phyloP scores from a whole-genome alignment of 441 rosid species.

The Corymbia citriodora region DNA sequence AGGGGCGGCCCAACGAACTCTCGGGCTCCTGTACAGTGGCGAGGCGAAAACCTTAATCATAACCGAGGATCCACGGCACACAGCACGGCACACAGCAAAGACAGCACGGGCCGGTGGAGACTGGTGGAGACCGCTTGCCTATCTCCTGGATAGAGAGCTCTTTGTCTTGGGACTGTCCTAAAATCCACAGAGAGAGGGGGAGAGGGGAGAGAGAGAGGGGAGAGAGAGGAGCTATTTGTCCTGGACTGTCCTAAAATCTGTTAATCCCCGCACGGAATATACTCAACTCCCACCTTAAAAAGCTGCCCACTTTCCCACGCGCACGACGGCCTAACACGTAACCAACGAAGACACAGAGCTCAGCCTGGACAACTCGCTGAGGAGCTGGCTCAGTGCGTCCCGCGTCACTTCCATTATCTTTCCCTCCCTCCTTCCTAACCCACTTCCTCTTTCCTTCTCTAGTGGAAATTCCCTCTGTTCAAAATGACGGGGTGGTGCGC shows the following conservation, averaged over 20 bases:
- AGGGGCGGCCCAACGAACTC: too few relatives aligned
- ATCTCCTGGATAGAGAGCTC: too few relatives aligned
- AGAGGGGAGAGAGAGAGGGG: conserved; percentile 2
- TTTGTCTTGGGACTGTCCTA: not conserved
- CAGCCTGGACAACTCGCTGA: not conserved
- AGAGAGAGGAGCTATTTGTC: not conserved
- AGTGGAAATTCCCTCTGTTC: not conserved
- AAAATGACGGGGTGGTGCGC: conserved; percentile 44
- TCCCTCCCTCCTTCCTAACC: not conserved
- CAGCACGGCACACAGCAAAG: too few relatives aligned
- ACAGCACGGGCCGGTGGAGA: accelerated
- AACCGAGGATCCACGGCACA: too few relatives aligned
- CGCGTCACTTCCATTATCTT: not conserved
- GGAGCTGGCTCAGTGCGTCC: not conserved
- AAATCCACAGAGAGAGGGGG: not conserved
- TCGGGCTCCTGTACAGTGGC: too few relatives aligned
- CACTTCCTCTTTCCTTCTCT: not conserved
- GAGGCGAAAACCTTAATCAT: too few relatives aligned
- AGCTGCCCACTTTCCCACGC: not conserved
- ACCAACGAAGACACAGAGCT: not conserved
- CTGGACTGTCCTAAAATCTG: not conserved
- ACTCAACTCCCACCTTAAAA: not conserved
- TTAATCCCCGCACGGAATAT: not conserved
- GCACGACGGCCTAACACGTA: not conserved
- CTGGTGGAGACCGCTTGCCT: too few relatives aligned